Evolutionary conservation across 1,139 yeast species (phyloP), one percentile per base, ranked within the genome.

Genomic region (Nakaseomyces sp.): DNA sequence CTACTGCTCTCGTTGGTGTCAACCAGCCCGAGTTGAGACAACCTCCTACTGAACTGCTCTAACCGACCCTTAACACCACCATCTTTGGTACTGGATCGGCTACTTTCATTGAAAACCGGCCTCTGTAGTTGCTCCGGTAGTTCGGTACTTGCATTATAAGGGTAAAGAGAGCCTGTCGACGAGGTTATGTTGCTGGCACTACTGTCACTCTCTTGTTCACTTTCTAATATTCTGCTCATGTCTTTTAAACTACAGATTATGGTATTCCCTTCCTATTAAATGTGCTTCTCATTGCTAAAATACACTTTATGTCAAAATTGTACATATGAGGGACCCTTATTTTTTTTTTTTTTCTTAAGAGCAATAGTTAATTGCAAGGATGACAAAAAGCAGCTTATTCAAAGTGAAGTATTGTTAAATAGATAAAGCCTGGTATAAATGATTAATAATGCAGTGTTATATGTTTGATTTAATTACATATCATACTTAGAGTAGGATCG

Each of bases 1-100:
- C 24, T 24, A n/a, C 38, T 22, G 20, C 26, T 35, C 28, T 35
- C 38, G 13, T 37, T 26, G 6, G 40, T 37, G 7, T 26, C 40
- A 5, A 46, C 56, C 17, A 59, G 42, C 4, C 60, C 62, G 17
- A 59, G 45, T 41, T 52, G 52, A 3, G 58, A 53, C 6, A 59
- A 45, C 25, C 56, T 45, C 32, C 52, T 52, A n/a, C 56, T 55
- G 38, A 45, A 57, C 17, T 51, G 54, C 35, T 58, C 58, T 12
- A 58, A 42, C 40, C 49, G 51, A 24, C 50, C 50, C 22, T 54
- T 56, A 28, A 58, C 31, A 37, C 24, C 19, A 15, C 42, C 25
- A 20, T 15, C 12, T 33, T 20, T 5, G 10, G 22, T 5, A 16
- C 12, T 1, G 41, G 41, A 15, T 31, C 37, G 19, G 13, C 29